phyloP scores from a whole-genome alignment of 2,329 filamentous ascomycete genomes.

The Beauveria pseudobassiana region DNA sequence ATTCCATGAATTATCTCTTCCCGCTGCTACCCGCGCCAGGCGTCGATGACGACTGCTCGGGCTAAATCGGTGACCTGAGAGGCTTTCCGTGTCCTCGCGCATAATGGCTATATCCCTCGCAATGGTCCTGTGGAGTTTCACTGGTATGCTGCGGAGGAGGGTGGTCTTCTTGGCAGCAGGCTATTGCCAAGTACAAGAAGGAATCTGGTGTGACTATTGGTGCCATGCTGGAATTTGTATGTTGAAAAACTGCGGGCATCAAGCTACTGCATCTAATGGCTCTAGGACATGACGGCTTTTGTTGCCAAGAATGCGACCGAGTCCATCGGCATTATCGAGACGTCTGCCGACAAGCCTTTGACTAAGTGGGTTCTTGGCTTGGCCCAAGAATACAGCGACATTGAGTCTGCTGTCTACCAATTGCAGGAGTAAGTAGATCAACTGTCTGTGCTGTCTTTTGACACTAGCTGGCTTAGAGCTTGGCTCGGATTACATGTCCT shows the following conservation, averaged over 20 bases:
- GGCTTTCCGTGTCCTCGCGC: slow-evolving; percentile 57
- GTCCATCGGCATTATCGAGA: slow-evolving; percentile 32
- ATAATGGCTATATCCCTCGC: slow-evolving; percentile 28
- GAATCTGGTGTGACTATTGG: slow-evolving; percentile 55
- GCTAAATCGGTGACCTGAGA: too few species aligned
- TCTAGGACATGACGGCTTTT: slow-evolving; percentile 33
- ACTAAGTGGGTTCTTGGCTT: slow-evolving; percentile 28
- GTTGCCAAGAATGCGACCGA: slow-evolving; percentile 29
- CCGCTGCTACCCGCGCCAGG: slow-evolving; percentile 63
- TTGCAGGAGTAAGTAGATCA: slow-evolving; percentile 19
- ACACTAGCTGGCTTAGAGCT: slow-evolving; percentile 11
- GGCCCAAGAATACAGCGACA: slow-evolving; percentile 29
- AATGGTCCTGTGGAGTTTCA: slow-evolving; percentile 59
- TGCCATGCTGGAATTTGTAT: slow-evolving; percentile 59
- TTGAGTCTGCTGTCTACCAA: slow-evolving; percentile 27
- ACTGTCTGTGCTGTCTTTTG: neutral
- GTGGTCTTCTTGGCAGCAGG: slow-evolving; percentile 56
- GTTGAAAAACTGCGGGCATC: slow-evolving; percentile 32
- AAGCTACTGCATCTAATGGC: slow-evolving; percentile 52
- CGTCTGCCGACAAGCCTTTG: slow-evolving; percentile 27
- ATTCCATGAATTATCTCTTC: slow-evolving; percentile 66
- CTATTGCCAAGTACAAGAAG: slow-evolving; percentile 60
- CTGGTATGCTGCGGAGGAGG: slow-evolving; percentile 76
- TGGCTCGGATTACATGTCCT: slow-evolving; percentile 35
- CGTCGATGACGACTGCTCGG: slow-evolving; percentile 68